Evolutionary conservation across 306 rosid genomes (phyloP).

Genomic region (Erythrophleum fordii): DNA sequence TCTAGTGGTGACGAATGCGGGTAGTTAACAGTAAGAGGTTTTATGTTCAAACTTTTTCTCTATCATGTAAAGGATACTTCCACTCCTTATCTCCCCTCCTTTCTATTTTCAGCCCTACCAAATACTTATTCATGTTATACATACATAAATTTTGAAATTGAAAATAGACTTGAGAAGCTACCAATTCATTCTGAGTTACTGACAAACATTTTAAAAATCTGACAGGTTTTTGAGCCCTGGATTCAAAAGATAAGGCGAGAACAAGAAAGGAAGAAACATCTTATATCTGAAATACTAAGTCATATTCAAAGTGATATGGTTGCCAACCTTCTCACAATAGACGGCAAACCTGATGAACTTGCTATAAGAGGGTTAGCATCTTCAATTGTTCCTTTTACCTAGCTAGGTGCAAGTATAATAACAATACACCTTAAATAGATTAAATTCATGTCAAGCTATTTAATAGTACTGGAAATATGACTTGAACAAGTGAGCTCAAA

Average conservation of each 20-base stretch:
- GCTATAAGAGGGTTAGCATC: slow-evolving; percentile 40
- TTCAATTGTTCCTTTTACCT: slow-evolving; percentile 13
- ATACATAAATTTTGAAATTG: not conserved
- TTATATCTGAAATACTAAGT: slow-evolving; percentile 40
- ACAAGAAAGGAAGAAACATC: slow-evolving; percentile 37
- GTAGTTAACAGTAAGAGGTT: no score
- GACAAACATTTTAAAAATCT: not conserved
- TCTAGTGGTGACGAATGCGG: no score
- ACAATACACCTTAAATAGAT: not conserved
- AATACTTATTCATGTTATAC: not conserved
- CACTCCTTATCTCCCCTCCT: no score
- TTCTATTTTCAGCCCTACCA: no score
- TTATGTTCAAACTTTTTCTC: not conserved
- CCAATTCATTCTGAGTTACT: not conserved
- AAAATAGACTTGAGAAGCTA: not conserved
- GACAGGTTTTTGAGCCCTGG: slow-evolving; percentile 63
- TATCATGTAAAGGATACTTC: no score
- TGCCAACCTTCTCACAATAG: slow-evolving; percentile 40
- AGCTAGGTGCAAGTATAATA: not conserved
- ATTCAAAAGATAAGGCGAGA: slow-evolving; percentile 44
- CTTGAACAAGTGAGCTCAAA: not conserved
- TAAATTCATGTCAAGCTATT: slow-evolving; percentile 2
- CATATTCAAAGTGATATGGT: slow-evolving; percentile 42
- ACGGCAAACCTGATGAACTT: slow-evolving; percentile 39
- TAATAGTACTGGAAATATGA: not conserved